These are phyloP conservation scores for Cutaneotrichosporon mucoides DNA, from an alignment of 1,284 basidiomycete species.

Conservation along the genomic window DNA sequence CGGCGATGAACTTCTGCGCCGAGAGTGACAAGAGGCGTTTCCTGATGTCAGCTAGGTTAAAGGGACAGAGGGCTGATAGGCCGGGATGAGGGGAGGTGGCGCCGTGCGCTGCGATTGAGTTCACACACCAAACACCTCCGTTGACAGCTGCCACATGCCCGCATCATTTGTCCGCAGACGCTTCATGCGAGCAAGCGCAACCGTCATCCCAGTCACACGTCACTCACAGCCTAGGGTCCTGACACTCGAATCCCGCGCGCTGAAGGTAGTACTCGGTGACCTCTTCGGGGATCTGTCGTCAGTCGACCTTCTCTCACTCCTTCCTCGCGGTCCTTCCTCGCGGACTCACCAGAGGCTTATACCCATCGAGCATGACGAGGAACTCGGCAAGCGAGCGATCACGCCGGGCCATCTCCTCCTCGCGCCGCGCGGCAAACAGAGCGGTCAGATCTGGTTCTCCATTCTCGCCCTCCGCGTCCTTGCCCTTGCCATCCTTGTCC, in stretches of 20 bases:
- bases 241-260: constrained; percentile 91
- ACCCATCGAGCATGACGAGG: constrained; percentile 91
- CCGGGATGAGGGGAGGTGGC: too few relatives aligned
- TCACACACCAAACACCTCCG: too few relatives aligned
- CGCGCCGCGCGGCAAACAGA: constrained; percentile 42
- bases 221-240: constrained; percentile 81
- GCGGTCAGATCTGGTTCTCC: constrained; percentile 26
- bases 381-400: constrained; percentile 88
- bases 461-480: neutral
- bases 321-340: neutral
- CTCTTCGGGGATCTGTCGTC: constrained; percentile 84
- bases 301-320: neutral
- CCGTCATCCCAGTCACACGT: neutral
- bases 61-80: too few relatives aligned
- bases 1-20: constrained; percentile 96
- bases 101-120: too few relatives aligned
- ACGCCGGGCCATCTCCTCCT: constrained; percentile 72
- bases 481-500: constrained; percentile 7
- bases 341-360: constrained; percentile 78
- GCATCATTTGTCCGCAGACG: too few relatives aligned
- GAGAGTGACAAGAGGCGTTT: constrained; percentile 92
- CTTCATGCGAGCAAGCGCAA: too few relatives aligned
- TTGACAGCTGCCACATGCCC: too few relatives aligned
- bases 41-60: constrained; percentile 51
- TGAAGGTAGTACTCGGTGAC: constrained; percentile 98